These are phyloP conservation scores for Ustilago nuda DNA, from an alignment of 1,284 basidiomycete genomes.

Conservation along the genomic window DNA sequence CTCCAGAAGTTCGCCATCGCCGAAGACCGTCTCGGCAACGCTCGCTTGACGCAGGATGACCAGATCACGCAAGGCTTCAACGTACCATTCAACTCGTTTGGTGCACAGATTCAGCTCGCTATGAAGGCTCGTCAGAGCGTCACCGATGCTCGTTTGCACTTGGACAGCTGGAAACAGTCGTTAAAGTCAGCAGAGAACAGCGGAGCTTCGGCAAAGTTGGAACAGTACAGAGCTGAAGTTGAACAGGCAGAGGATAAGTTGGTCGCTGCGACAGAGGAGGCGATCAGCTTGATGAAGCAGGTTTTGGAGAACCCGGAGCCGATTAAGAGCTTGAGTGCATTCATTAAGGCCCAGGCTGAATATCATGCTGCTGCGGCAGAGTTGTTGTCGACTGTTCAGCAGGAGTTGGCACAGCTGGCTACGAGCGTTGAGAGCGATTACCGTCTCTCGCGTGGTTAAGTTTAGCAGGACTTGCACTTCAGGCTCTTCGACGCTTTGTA, in stretches of 20 bases:
- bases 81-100: constrained; percentile 78
- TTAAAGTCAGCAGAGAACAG: constrained; percentile 61
- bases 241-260: constrained; percentile 72
- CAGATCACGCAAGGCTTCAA: constrained; percentile 81
- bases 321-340: constrained; percentile 89
- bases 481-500: not conserved
- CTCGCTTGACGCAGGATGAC: constrained; percentile 84
- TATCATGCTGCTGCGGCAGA: constrained; percentile 88
- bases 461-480: not conserved
- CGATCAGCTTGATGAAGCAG: constrained; percentile 97
- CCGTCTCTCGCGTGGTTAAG: constrained; percentile 71
- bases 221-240: constrained; percentile 59
- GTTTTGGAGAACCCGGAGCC: constrained; percentile 98
- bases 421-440: constrained; percentile 91
- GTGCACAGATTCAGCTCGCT: constrained; percentile 65
- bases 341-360: constrained; percentile 88
- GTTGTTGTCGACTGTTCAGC: constrained; percentile 75
- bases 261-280: constrained; percentile 96
- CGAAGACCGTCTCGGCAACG: constrained; percentile 88
- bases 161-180: constrained; percentile 66
- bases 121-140: constrained; percentile 66
- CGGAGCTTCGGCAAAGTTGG: constrained; percentile 56
- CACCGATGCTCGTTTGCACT: constrained; percentile 64
- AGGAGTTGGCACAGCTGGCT: constrained; percentile 88
- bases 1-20: constrained; percentile 83